Evolutionary conservation across 2,329 filamentous ascomycete genomes (phyloP).

Genomic region (Colletotrichum spaethianum): DNA sequence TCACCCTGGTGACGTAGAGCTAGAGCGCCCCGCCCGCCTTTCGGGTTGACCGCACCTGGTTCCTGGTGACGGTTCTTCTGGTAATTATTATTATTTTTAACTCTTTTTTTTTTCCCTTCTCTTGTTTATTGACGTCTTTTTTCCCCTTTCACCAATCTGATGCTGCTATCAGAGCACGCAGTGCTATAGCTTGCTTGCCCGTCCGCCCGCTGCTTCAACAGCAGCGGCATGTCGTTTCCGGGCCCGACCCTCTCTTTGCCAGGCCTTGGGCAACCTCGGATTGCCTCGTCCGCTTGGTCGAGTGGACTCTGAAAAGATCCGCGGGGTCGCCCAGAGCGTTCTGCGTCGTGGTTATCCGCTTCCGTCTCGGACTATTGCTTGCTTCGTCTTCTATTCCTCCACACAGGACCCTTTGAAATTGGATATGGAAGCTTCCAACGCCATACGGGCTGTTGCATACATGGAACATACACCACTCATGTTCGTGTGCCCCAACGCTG

Average conservation of each 20-base stretch:
- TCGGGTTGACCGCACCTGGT: constrained; percentile 27
- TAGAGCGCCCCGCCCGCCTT: constrained; percentile 23
- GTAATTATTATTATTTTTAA: neutral
- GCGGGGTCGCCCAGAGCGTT: constrained; percentile 5
- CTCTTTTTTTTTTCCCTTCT: neutral
- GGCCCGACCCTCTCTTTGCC: neutral
- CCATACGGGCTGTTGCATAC: neutral
- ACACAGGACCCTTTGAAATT: neutral
- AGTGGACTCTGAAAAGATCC: neutral
- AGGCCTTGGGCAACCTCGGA: neutral
- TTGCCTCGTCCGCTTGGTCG: neutral
- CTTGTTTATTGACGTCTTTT: neutral
- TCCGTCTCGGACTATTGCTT: neutral
- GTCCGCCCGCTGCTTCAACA: neutral
- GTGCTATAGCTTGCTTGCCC: neutral
- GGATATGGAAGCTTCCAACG: neutral
- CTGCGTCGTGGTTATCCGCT: neutral
- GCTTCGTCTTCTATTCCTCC: neutral
- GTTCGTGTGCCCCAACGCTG: neutral
- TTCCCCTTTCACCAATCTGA: neutral
- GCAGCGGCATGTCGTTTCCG: neutral
- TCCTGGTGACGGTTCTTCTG: neutral
- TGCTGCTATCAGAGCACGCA: neutral
- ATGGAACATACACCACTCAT: neutral
- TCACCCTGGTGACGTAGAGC: constrained; percentile 36